Conservation (phyloP, 306 rosid genomes). For the Medicago ruthenica region DNA sequence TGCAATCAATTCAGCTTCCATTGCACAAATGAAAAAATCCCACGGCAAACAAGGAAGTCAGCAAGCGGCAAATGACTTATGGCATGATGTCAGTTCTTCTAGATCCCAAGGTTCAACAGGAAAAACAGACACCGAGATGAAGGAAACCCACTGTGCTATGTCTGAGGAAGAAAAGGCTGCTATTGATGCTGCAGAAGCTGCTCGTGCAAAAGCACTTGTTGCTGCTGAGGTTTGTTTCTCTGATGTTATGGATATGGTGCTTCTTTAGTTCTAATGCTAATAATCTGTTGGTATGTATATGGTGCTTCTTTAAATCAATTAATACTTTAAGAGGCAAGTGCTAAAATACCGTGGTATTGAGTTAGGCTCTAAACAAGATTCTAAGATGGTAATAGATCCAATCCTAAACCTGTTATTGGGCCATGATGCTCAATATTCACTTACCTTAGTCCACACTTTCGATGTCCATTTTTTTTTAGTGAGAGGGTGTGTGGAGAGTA, state of each 20-base stretch:
- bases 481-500: too few relatives aligned
- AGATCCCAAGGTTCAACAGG: constrained; percentile 66
- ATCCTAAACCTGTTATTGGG: too few relatives aligned
- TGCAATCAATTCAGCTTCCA: constrained; percentile 55
- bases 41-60: constrained; percentile 59
- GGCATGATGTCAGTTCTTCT: constrained; percentile 65
- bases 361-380: too few relatives aligned
- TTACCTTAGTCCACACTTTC: too few relatives aligned
- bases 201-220: constrained; percentile 90
- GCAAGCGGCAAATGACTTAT: constrained; percentile 55
- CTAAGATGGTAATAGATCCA: too few relatives aligned
- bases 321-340: not conserved
- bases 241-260: not conserved
- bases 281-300: not conserved
- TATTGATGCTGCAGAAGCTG: constrained; percentile 93
- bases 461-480: too few relatives aligned
- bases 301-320: not conserved
- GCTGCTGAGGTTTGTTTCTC: constrained; percentile 86
- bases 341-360: not conserved
- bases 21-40: constrained; percentile 56
- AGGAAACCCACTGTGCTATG: constrained; percentile 49
- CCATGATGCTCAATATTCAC: too few relatives aligned
- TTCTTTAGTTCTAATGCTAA: not conserved
- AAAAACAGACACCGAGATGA: constrained; percentile 50
- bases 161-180: constrained; percentile 94